Evolutionary conservation across 306 rosid species (phyloP).

Genomic region (Glycine soja): DNA sequence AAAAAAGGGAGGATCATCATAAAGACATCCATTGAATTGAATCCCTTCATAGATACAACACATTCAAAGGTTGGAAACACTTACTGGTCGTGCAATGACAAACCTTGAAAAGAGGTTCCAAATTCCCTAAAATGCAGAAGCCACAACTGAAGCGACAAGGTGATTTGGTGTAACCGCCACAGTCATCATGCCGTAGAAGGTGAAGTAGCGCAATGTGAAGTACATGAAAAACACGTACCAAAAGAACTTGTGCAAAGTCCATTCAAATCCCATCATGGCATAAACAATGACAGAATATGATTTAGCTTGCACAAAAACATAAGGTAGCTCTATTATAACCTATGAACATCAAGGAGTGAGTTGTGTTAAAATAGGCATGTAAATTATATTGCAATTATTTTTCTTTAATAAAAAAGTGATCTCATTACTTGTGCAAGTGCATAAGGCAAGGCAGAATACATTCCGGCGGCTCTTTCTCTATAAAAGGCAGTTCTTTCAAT

Average conservation of each 20-base stretch:
- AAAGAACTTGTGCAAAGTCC: conserved; percentile 61
- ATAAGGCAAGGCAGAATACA: conserved; percentile 81
- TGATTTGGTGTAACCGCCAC: conserved; percentile 80
- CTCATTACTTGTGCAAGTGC: conserved; percentile 71
- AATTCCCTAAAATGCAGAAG: conserved; percentile 68
- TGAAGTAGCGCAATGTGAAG: conserved; percentile 77
- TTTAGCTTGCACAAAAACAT: conserved; percentile 63
- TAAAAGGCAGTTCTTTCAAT: conserved; percentile 85
- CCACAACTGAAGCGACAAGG: conserved; percentile 70
- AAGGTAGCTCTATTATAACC: conserved; percentile 80
- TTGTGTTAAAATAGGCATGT: conserved; percentile 4
- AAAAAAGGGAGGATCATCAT: neutral
- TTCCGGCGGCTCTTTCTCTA: conserved; percentile 87
- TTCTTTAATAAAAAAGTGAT: neutral
- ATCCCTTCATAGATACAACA: neutral
- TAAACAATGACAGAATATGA: conserved; percentile 69
- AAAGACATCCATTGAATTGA: no score
- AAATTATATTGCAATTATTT: neutral
- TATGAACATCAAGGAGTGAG: conserved; percentile 34
- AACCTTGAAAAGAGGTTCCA: conserved; percentile 94
- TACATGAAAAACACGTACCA: conserved; percentile 82
- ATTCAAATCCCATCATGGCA: conserved; percentile 83
- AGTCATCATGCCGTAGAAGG: conserved; percentile 87
- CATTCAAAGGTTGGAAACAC: conserved; percentile 23
- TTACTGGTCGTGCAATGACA: conserved; percentile 68